phyloP scores from a whole-genome alignment of 2,329 filamentous ascomycete genomes.

The Talaromyces atroroseus region DNA sequence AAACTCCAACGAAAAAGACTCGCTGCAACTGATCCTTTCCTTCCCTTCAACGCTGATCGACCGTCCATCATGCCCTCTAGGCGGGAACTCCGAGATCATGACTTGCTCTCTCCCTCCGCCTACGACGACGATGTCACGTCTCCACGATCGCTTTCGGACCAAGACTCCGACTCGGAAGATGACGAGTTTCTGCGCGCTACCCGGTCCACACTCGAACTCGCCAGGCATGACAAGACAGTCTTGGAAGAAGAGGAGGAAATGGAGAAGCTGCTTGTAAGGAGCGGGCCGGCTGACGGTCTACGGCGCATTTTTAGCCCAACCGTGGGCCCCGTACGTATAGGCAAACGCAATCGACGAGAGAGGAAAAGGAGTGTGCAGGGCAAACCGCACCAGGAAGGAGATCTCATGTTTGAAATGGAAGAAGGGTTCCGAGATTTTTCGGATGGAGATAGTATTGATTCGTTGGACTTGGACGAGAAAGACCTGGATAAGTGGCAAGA shows the following conservation, averaged over 20 bases:
- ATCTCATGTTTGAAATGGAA: conserved; percentile 87
- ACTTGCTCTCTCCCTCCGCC: conserved; percentile 57
- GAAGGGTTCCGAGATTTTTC: conserved; percentile 61
- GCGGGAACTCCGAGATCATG: conserved; percentile 26
- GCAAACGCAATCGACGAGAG: conserved; percentile 48
- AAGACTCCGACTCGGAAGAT: conserved; percentile 72
- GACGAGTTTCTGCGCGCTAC: conserved; percentile 62
- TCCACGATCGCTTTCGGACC: conserved; percentile 57
- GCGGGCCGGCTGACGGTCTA: conserved; percentile 32
- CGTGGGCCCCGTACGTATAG: conserved; percentile 46
- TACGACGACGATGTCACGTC: conserved; percentile 67
- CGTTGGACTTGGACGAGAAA: conserved; percentile 48
- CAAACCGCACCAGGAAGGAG: conserved; percentile 60
- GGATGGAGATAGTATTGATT: conserved; percentile 56
- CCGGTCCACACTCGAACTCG: conserved; percentile 64
- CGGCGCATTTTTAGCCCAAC: conserved; percentile 38
- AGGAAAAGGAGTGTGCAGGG: conserved; percentile 42
- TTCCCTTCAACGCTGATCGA: not conserved
- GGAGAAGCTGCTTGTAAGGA: conserved; percentile 43
- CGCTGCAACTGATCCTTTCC: not conserved
- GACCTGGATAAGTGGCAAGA: conserved; percentile 28
- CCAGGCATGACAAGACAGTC: conserved; percentile 63
- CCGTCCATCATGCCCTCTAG: conserved; percentile 13
- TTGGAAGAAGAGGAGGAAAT: conserved; percentile 67
- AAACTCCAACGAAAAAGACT: not conserved